These are phyloP conservation scores for Fusarium illudens DNA, from an alignment of 2,329 filamentous ascomycete species.

Conservation along the genomic window DNA sequence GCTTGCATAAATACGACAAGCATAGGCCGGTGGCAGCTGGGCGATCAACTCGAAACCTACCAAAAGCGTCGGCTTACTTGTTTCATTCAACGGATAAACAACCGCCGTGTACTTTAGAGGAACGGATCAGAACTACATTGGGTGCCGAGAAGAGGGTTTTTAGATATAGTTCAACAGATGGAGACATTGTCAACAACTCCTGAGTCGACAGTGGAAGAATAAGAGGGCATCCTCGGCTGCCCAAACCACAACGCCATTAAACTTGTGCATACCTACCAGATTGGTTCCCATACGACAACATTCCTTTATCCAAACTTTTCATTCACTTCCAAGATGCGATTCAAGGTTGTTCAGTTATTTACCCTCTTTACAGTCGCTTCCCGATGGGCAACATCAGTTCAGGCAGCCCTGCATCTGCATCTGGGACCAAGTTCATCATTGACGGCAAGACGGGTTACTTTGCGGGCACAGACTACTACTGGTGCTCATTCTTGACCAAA, in stretches of 20 bases:
- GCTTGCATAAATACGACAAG: neutral
- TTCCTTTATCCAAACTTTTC: neutral
- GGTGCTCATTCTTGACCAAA: conserved; percentile 61
- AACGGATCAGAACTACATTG: neutral
- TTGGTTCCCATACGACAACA: neutral
- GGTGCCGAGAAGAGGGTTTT: neutral
- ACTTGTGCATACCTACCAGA: no score
- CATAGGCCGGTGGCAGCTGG: neutral
- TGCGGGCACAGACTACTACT: conserved; percentile 65
- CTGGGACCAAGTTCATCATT: conserved; percentile 51
- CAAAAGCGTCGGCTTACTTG: neutral
- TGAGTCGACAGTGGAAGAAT: neutral
- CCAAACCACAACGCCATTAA: no score
- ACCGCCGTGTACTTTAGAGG: neutral
- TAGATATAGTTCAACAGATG: neutral
- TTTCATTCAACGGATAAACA: neutral
- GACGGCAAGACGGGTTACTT: conserved; percentile 58
- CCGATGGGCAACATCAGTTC: neutral
- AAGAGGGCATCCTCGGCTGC: neutral
- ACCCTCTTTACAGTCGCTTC: neutral
- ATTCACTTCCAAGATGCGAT: neutral
- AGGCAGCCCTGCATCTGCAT: conserved; percentile 1
- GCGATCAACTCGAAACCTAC: neutral
- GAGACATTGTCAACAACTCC: neutral
- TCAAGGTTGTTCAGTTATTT: neutral